Percentiles rank a stretch among this genome's conserved stretches.
These are phyloP conservation scores for Kazachstania sp. DNA, from an alignment of 1,139 yeast genomes.

Conservation along the genomic window DNA sequence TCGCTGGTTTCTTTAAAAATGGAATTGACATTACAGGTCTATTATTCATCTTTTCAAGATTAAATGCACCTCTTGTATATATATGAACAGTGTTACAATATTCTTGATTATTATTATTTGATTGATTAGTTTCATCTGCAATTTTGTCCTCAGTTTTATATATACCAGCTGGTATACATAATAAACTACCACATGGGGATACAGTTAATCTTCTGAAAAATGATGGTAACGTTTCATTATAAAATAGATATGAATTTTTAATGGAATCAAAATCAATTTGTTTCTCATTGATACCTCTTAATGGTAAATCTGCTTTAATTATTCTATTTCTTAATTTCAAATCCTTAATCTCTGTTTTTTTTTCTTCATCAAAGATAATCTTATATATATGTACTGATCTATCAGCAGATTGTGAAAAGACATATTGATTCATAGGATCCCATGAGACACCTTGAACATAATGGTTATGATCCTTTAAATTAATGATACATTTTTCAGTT, in stretches of 20 bases:
- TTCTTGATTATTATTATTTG: slow-evolving; percentile 9
- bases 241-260: slow-evolving; percentile 47
- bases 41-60: slow-evolving; percentile 32
- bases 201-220: slow-evolving; percentile 79
- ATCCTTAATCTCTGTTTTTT: slow-evolving; percentile 9
- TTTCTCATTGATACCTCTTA: slow-evolving; percentile 9
- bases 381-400: slow-evolving; percentile 63
- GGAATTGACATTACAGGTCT: slow-evolving; percentile 69
- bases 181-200: slow-evolving; percentile 80
- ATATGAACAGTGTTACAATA: slow-evolving; percentile 62
- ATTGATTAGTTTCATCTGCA: neutral
- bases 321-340: slow-evolving; percentile 24
- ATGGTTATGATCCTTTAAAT: slow-evolving; percentile 68
- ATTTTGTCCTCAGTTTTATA: slow-evolving; percentile 30
- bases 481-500: slow-evolving; percentile 52
- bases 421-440: slow-evolving; percentile 75
- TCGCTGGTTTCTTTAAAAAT: slow-evolving; percentile 74
- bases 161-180: slow-evolving; percentile 79
- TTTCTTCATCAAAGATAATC: slow-evolving; percentile 14
- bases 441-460: slow-evolving; percentile 93
- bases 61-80: slow-evolving; percentile 59
- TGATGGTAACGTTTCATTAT: slow-evolving; percentile 79
- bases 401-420: slow-evolving; percentile 89
- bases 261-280: slow-evolving; percentile 7
- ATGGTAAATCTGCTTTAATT: slow-evolving; percentile 27